Evolutionary conservation across 768 basidiomycete species (phyloP), one percentile per base, ranked within the genome.

Genomic region (Stropharia rugosoannulata): DNA sequence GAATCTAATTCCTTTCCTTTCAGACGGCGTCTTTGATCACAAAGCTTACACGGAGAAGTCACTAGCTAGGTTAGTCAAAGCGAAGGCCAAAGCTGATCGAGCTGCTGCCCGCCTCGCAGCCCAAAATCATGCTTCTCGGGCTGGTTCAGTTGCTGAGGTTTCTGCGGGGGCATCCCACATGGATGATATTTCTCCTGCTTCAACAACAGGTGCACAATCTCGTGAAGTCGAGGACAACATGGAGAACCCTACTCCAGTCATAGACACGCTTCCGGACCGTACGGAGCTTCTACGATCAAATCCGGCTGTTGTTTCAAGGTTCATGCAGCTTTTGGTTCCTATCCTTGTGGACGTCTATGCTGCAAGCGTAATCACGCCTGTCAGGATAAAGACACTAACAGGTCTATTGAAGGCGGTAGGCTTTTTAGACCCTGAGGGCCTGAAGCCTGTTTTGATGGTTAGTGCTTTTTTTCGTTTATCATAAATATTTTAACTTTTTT

Each of bases 301-400:
- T 57, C 81, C 88, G 19, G 78, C 75, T n/a, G 84, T 93, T 25
- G 88, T 95, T 47, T 85, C 82, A 16, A 82, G 86, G 13, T 98
- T 95, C 71, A 91, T 95, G 82, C 83, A 85, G 45, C 76, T 96
- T 35, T 85, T 94, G 64, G 87, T 98, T 0, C 97, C 97, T 0
- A 93, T 97, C 53, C 81, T 99, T 53, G 87, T 98, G 56, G 97
- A 98, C 64, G 95, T 99, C n/a, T 98, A 98, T 71, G 90, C 95
- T n/a, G 96, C 97, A 29, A 97, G 93, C 68, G 95, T 98, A 25
- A 86, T 88, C 47, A 84, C 87, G 0, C 85, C 91, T 2, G 86
- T 98, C 10, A 82, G 97, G 56, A 83, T 90, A 41, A 95, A 96
- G 75, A 93, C 94, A 0, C 75, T 98, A 59, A 90, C 87, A 0